Evolutionary conservation across 257 asterid genomes (phyloP).

Genomic region (Solanum lignicaule): DNA sequence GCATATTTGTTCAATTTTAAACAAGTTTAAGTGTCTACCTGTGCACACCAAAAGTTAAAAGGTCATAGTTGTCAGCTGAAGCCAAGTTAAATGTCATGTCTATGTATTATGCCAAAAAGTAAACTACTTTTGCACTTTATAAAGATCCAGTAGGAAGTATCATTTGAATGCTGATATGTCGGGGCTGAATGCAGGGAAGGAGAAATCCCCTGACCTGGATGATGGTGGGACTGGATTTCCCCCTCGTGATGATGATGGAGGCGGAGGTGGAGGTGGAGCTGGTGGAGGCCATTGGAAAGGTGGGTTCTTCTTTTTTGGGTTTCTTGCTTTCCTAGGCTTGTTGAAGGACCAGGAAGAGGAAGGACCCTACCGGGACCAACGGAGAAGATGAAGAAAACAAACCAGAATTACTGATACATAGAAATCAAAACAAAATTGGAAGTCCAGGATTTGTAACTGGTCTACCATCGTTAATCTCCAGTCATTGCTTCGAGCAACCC

Average conservation of each 20-base stretch:
- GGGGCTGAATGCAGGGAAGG: conserved; percentile 42
- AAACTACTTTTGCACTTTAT: background rate
- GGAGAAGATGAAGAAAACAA: conserved; percentile 25
- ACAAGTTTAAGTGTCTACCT: too few species aligned
- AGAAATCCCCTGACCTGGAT: conserved; percentile 80
- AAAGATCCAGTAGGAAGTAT: background rate
- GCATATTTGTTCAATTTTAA: too few species aligned
- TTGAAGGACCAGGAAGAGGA: conserved; percentile 62
- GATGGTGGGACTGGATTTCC: conserved; percentile 88
- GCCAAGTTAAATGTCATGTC: too few species aligned
- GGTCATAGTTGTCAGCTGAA: too few species aligned
- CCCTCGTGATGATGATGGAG: conserved; percentile 78
- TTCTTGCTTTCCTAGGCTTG: conserved; percentile 61
- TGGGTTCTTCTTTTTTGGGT: conserved; percentile 76
- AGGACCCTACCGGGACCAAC: conserved; percentile 34
- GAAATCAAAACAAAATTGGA: background rate
- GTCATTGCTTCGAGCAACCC: background rate
- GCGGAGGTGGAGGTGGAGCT: conserved; percentile 80
- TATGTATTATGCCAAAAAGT: too few species aligned
- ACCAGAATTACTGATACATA: background rate
- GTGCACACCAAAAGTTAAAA: too few species aligned
- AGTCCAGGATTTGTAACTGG: background rate
- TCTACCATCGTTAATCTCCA: background rate
- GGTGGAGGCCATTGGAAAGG: conserved; percentile 78
- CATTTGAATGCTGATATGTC: background rate